Percentiles rank a stretch among this genome's conserved stretches.
phyloP scores from a whole-genome alignment of 441 rosid species.

The Melastoma candidum region DNA sequence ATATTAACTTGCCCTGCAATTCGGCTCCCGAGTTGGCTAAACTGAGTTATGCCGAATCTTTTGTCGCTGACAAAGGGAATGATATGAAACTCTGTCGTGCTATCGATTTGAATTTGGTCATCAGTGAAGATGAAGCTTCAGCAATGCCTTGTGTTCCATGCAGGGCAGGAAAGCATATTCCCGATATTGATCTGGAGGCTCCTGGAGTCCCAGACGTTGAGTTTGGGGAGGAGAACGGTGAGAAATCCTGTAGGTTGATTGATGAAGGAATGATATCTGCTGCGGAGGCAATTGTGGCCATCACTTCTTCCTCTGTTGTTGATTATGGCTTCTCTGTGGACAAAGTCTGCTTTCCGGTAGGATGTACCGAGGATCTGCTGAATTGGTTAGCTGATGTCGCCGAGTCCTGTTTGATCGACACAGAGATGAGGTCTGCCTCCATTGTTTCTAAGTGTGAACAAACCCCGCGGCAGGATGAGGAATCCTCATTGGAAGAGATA shows the following conservation, averaged over 20 bases:
- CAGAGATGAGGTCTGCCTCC: conserved; percentile 4
- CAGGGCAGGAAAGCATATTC: conserved; percentile 2
- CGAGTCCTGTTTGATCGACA: conserved; percentile 19
- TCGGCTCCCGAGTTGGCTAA: conserved; percentile 13
- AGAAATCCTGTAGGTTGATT: conserved; percentile 18
- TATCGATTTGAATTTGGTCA: conserved; percentile 31
- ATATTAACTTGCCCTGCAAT: conserved; percentile 25
- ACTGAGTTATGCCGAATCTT: conserved; percentile 6
- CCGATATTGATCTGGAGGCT: conserved; percentile 23
- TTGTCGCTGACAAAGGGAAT: conserved; percentile 14
- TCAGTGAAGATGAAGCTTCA: conserved; percentile 22
- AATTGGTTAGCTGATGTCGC: conserved; percentile 49
- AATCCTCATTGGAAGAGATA: conserved; percentile 18
- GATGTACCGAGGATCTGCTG: conserved; percentile 21
- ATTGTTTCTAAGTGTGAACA: conserved; percentile 13
- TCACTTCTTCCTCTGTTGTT: conserved; percentile 28
- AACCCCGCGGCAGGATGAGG: background rate
- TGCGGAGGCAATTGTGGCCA: conserved; percentile 45
- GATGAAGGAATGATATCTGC: conserved; percentile 29
- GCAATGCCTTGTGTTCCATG: background rate
- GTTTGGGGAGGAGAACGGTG: conserved; percentile 18
- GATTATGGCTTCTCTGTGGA: conserved; percentile 16
- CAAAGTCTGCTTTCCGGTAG: conserved; percentile 11
- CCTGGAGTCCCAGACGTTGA: conserved; percentile 36
- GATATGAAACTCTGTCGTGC: conserved; percentile 4